Evolutionary conservation across 2,329 filamentous ascomycete species (phyloP).

Genomic region (Aspergillus awamori): DNA sequence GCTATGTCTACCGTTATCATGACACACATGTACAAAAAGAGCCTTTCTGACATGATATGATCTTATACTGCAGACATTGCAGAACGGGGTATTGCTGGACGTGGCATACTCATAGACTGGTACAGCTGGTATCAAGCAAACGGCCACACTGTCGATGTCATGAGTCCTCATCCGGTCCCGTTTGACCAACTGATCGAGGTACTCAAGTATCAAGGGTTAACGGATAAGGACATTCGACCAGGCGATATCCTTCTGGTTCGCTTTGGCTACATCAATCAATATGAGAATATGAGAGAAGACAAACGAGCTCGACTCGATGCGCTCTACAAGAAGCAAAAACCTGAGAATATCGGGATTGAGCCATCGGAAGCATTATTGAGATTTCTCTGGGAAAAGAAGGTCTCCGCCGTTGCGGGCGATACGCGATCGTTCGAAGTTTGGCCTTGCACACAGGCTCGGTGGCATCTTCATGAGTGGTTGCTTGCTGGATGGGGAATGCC

Average conservation of each 20-base stretch:
- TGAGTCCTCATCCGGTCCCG: slow-evolving; percentile 49
- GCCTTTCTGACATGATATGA: too few species aligned
- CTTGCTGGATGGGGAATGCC: slow-evolving; percentile 54
- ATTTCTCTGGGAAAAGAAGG: slow-evolving; percentile 62
- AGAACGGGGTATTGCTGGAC: slow-evolving; percentile 40
- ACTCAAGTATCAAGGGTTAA: too few species aligned
- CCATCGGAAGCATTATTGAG: slow-evolving; percentile 52
- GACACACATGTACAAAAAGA: too few species aligned
- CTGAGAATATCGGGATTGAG: slow-evolving; percentile 49
- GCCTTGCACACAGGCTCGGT: slow-evolving; percentile 33
- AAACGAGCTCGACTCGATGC: slow-evolving; percentile 35
- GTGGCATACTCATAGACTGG: slow-evolving; percentile 54
- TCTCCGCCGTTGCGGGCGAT: slow-evolving; percentile 61
- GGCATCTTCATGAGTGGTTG: slow-evolving; percentile 36
- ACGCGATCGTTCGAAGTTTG: slow-evolving; percentile 57
- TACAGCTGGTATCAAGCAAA: slow-evolving; percentile 47
- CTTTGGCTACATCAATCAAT: slow-evolving; percentile 54
- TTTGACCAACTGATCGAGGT: slow-evolving; percentile 38
- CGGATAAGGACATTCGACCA: slow-evolving; percentile 40
- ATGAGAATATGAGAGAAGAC: slow-evolving; percentile 41
- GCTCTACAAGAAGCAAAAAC: slow-evolving; percentile 33
- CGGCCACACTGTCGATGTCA: slow-evolving; percentile 39
- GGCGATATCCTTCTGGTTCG: slow-evolving; percentile 63
- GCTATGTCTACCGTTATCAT: too few species aligned
- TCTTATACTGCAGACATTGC: too few species aligned